Evolutionary conservation across 2,329 filamentous ascomycete species (phyloP), one percentile per base, ranked within the genome.

Genomic region (Penicillium sp.): DNA sequence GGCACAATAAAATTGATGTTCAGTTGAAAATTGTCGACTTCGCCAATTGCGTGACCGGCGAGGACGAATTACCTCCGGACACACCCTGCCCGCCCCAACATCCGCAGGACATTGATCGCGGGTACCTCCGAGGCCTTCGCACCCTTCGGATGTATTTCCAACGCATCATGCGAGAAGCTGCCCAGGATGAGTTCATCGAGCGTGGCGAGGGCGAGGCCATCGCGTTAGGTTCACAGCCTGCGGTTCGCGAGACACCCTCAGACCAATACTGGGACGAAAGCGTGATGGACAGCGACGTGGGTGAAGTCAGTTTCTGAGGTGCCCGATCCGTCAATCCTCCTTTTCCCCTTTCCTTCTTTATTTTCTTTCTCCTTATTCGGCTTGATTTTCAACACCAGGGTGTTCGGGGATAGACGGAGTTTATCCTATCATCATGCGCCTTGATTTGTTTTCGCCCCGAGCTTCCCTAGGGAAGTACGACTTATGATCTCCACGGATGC

Each of bases 1-100:
- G 63, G 11, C 69, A 71, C 48, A 74, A 68, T 41, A 69, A 67
- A 31, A 62, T 64, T 6, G 67, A 74, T 5, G 77, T 81, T 42
- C 89, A 96, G 70, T 86, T 99, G 74, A 96, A 96, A 73, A 95
- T 99, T 70, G 92, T 96, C 51, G 94, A 99, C 72, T 99, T 99
- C 75, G 94, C 94, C 57, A 99, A 99, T 69, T 96, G 92, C 66
- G 86, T 97, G 31, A 97, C 92, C 1, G 89, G 90, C 4, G 88
- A 94, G 59, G 91, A 96, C 64, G 69, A 74, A 44, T 64, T 83
- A 3, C 74, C 80, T 1, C 73, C 85, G 10, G 78, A 83, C 53
- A 74, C 78, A 1, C 74, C 78, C 16, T 96, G 92, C 62, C 94
- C 94, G 13, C 94, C 94, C 4, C 81, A 84, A 53, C 84, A 95